A percentile compares a stretch with the other conserved stretches of the same genome.
Evolutionary conservation across 306 rosid species (phyloP).

Genomic region (Rosa multiflora): DNA sequence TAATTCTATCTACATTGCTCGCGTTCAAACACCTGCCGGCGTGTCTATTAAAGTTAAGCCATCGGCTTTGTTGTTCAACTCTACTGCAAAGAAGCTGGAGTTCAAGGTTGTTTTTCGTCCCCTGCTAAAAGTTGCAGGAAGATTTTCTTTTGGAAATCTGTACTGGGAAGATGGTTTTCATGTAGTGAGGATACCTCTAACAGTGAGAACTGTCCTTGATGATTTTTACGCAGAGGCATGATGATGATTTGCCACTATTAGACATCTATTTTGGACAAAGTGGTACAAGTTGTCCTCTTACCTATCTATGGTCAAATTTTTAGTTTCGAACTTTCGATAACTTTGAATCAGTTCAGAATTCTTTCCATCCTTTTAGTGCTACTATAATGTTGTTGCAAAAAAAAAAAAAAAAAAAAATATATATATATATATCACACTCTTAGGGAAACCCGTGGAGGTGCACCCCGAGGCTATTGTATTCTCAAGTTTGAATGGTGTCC

Average conservation of each 20-base stretch:
- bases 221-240: slow-evolving; percentile 37
- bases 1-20: slow-evolving; percentile 41
- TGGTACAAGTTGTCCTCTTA: too few species aligned
- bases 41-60: slow-evolving; percentile 44
- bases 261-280: not conserved
- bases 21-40: slow-evolving; percentile 43
- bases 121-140: slow-evolving; percentile 38
- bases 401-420: too few species aligned
- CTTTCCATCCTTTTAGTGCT: too few species aligned
- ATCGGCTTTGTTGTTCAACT: slow-evolving; percentile 30
- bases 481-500: too few species aligned
- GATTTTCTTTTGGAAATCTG: slow-evolving; percentile 58
- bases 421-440: too few species aligned
- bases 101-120: slow-evolving; percentile 45
- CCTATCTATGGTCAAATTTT: too few species aligned
- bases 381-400: too few species aligned
- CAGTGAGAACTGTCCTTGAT: slow-evolving; percentile 39
- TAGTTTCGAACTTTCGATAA: too few species aligned
- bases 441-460: too few species aligned
- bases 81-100: slow-evolving; percentile 37
- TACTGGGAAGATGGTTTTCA: slow-evolving; percentile 56
- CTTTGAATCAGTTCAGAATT: too few species aligned
- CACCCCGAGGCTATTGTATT: too few species aligned
- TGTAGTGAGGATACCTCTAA: slow-evolving; percentile 46
- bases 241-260: not conserved